phyloP scores from a whole-genome alignment of 176 grass and related monocot species.

The Rhynchospora pubera region DNA sequence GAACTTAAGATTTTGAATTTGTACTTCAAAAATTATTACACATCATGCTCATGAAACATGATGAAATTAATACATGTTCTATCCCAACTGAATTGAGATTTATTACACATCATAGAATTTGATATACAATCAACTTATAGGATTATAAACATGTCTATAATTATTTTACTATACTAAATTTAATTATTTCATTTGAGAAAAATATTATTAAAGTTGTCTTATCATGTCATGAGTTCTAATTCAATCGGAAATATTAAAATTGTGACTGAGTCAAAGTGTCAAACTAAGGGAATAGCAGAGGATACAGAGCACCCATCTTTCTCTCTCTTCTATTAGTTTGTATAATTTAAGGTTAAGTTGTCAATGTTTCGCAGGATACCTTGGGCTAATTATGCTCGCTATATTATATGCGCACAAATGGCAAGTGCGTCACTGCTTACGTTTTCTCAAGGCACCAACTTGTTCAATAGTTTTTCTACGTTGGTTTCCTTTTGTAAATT shows the following conservation, averaged over 20 bases:
- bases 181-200: too few species aligned
- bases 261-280: background rate
- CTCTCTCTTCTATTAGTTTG: constrained; percentile 33
- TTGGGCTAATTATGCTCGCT: constrained; percentile 21
- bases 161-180: too few species aligned
- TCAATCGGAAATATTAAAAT: background rate
- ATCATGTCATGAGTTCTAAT: too few species aligned
- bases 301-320: background rate
- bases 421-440: constrained; percentile 74
- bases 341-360: constrained; percentile 34
- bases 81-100: too few species aligned
- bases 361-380: constrained; percentile 11
- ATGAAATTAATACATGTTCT: too few species aligned
- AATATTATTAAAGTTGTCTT: too few species aligned
- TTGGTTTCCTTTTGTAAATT: constrained; percentile 13
- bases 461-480: background rate
- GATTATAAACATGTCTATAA: too few species aligned
- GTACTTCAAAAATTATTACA: too few species aligned
- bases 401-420: constrained; percentile 21
- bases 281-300: background rate
- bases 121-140: too few species aligned
- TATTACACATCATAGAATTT: too few species aligned
- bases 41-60: too few species aligned
- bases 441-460: constrained; percentile 31
- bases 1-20: too few species aligned